Evolutionary conservation across 2,329 filamentous ascomycete species (phyloP).

Genomic region (Botryosphaeria dothidea): DNA sequence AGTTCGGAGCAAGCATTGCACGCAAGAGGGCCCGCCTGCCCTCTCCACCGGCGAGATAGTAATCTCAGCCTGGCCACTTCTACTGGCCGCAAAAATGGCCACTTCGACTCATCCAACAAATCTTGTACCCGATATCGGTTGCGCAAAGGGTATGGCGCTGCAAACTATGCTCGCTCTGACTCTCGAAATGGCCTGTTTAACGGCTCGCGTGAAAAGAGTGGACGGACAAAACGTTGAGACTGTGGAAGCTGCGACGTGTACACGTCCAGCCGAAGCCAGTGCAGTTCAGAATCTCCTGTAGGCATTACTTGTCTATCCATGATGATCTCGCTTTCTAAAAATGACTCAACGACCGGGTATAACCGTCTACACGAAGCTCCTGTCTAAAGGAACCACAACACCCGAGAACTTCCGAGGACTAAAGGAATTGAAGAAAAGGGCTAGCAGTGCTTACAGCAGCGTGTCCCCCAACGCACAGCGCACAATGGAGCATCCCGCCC

Average conservation of each 20-base stretch:
- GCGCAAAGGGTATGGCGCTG: conserved; percentile 2
- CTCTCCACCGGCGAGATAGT: conserved; percentile 11
- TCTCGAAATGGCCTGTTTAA: not conserved
- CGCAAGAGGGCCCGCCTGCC: conserved; percentile 11
- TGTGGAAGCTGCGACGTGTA: not conserved
- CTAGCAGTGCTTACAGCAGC: conserved; percentile 61
- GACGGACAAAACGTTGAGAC: not conserved
- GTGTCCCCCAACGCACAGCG: conserved; percentile 91
- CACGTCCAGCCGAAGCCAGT: not conserved
- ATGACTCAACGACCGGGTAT: conserved; percentile 7
- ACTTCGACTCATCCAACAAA: conserved; percentile 1
- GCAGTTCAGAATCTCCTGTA: conserved; percentile 8
- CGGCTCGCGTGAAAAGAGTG: not conserved
- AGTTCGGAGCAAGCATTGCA: conserved; percentile 20
- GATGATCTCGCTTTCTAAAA: not conserved
- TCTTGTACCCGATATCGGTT: conserved; percentile 11
- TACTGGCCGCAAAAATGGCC: not conserved
- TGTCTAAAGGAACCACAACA: not conserved
- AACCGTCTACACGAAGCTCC: conserved; percentile 6
- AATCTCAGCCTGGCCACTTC: conserved; percentile 11
- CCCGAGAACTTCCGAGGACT: conserved; percentile 12
- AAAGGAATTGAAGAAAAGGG: conserved; percentile 4
- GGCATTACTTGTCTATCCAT: conserved; percentile 15
- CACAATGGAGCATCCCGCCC: conserved; percentile 88
- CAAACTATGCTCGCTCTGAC: not conserved